Evolutionary conservation across 306 rosid species (phyloP), one percentile per base, ranked within the genome.

Genomic region (Rosa lucieae): DNA sequence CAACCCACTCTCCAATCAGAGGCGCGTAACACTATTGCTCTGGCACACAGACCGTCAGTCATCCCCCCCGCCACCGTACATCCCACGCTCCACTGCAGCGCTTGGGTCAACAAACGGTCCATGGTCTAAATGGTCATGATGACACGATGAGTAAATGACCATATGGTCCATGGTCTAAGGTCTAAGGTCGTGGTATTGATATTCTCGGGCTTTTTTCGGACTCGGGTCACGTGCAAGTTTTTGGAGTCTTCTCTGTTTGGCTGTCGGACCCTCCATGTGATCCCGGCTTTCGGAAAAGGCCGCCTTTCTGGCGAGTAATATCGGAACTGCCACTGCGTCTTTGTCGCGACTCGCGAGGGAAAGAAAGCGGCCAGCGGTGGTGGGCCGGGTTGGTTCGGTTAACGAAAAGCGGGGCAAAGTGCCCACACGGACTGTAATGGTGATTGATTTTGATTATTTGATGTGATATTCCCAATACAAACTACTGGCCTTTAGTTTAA

Each of bases 191-290:
- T 3, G 21, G 29, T 5, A 20, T 53, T 15, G 15, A 1, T 43
- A 43, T 23, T 10, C 23, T 59, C 66, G 37, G 66, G 66, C 6
- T 10, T 26, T 58, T 4, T 10, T 47, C 8, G 75, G 75, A 48
- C 23, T 71, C 67, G 40, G 73, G 83, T 81, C 88, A 85, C 86
- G 88, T 77, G 83, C 68, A 35, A 63, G 10, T 1, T 13, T 82
- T 80, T 56, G 79, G 85, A 76, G 78, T 86, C 74, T 70, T 82
- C 74, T 32, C 76, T 75, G 70, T 71, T 76, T 72, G 76, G 67
- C 82, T 18, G n/a, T 75, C 49, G 77, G 48, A 35, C 84, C 55
- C n/a, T 61, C 82, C 91, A 90, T 77, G 94, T 88, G 94, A 72
- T 44, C 8, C 35, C 10, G 11, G 67, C 78, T 68, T 35, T 62